Evolutionary conservation across 1,139 yeast species (phyloP).

Genomic region (Hansenula anomala): DNA sequence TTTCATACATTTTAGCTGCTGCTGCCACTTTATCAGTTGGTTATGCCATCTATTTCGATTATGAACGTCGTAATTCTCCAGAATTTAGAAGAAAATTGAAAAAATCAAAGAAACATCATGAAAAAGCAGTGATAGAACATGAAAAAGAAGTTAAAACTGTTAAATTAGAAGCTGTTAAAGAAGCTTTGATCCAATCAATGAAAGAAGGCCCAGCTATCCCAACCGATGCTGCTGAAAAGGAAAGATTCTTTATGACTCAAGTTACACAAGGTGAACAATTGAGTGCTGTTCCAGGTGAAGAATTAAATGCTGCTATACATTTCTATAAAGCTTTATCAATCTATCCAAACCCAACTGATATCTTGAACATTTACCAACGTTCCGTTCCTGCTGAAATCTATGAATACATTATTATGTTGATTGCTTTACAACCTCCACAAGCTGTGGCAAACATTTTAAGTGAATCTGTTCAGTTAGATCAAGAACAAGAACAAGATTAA

Average conservation of each 20-base stretch:
- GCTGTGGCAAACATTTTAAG: constrained; percentile 69
- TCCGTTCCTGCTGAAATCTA: constrained; percentile 78
- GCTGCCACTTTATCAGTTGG: constrained; percentile 59
- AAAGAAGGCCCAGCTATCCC: constrained; percentile 67
- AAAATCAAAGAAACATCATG: constrained; percentile 55
- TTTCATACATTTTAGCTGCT: constrained; percentile 39
- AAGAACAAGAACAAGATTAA: constrained; percentile 19
- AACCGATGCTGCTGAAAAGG: constrained; percentile 55
- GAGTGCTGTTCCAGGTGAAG: constrained; percentile 50
- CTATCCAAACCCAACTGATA: constrained; percentile 92
- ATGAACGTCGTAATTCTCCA: constrained; percentile 77
- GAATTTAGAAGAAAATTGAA: constrained; percentile 76
- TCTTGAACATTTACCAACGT: constrained; percentile 84
- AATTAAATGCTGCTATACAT: constrained; percentile 76
- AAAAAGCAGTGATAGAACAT: constrained; percentile 50
- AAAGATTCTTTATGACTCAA: constrained; percentile 77
- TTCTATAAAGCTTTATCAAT: constrained; percentile 94
- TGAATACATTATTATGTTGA: constrained; percentile 81
- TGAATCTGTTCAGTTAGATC: constrained; percentile 21
- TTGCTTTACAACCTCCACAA: constrained; percentile 85
- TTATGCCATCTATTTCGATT: constrained; percentile 87
- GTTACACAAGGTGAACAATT: constrained; percentile 81
- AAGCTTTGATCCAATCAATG: constrained; percentile 60
- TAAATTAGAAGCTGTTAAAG: constrained; percentile 56
- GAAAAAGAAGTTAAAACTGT: constrained; percentile 57